phyloP scores from a whole-genome alignment of 1,139 yeast species.

The Geotrichum candidum region DNA sequence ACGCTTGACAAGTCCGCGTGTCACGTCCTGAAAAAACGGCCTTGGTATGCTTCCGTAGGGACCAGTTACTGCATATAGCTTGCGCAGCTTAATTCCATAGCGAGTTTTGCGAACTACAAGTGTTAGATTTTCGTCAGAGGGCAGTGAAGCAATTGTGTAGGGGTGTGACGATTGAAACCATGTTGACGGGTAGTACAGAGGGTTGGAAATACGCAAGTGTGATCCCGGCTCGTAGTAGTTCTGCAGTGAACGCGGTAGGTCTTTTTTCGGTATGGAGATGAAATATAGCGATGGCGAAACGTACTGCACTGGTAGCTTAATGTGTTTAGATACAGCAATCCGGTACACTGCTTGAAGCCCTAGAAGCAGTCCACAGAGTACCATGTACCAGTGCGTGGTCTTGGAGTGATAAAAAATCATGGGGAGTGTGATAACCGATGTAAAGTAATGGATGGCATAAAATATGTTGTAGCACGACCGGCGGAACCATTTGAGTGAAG shows the following conservation, averaged over 20 bases:
- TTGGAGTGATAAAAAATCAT: slow-evolving; percentile 67
- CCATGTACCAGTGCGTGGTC: slow-evolving; percentile 43
- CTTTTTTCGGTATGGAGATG: slow-evolving; percentile 41
- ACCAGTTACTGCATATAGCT: slow-evolving; percentile 64
- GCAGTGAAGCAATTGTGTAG: slow-evolving; percentile 71
- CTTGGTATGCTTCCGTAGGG: slow-evolving; percentile 46
- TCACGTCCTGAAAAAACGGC: slow-evolving; percentile 29
- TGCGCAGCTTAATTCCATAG: slow-evolving; percentile 48
- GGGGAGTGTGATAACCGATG: slow-evolving; percentile 59
- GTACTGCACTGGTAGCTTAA: slow-evolving; percentile 40
- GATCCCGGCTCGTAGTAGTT: slow-evolving; percentile 43
- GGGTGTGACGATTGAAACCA: slow-evolving; percentile 65
- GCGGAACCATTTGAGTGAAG: slow-evolving; percentile 60
- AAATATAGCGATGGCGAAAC: slow-evolving; percentile 44
- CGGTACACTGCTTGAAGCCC: slow-evolving; percentile 35
- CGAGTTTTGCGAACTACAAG: slow-evolving; percentile 60
- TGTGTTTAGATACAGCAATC: slow-evolving; percentile 34
- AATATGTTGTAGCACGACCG: slow-evolving; percentile 50
- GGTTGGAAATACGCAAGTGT: slow-evolving; percentile 46
- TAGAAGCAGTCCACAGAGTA: slow-evolving; percentile 35
- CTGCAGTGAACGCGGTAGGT: slow-evolving; percentile 33
- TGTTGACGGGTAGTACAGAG: slow-evolving; percentile 32
- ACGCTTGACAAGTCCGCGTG: slow-evolving; percentile 40
- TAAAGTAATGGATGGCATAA: slow-evolving; percentile 60
- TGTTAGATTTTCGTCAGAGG: slow-evolving; percentile 43